Evolutionary conservation across 345 rosid species (phyloP).

Genomic region (Pugionium dolabratum): DNA sequence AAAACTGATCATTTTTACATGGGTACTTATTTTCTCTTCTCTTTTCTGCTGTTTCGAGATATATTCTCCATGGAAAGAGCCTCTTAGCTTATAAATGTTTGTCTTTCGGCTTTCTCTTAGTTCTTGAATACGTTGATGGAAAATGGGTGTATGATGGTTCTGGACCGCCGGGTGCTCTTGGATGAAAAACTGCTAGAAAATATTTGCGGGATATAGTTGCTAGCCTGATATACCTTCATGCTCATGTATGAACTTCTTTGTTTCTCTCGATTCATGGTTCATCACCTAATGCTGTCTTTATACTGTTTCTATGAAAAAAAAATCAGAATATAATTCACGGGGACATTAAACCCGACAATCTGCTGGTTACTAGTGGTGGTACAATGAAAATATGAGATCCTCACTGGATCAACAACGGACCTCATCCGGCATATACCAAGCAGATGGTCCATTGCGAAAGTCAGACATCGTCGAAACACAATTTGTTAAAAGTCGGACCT

Average conservation of each 20-base stretch:
- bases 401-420: too few species aligned
- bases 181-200: conserved; percentile 79
- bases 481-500: too few species aligned
- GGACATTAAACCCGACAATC: conserved; percentile 97
- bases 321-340: conserved; percentile 91
- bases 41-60: conserved; percentile 22
- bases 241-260: conserved; percentile 64
- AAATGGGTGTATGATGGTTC: conserved; percentile 74
- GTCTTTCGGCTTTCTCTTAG: conserved; percentile 41
- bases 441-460: too few species aligned
- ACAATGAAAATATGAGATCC: conserved; percentile 86
- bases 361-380: conserved; percentile 74
- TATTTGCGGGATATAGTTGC: conserved; percentile 81
- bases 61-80: background rate
- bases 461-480: too few species aligned
- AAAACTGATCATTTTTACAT: conserved; percentile 93
- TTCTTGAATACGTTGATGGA: conserved; percentile 94
- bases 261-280: background rate
- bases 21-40: conserved; percentile 56
- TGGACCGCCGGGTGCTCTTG: conserved; percentile 62
- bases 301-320: conserved; percentile 14
- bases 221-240: conserved; percentile 91
- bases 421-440: too few species aligned
- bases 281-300: conserved; percentile 9
- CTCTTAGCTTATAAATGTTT: background rate